Conservation (phyloP, 352 stramenopile genomes). For the Phytophthora megakarya region DNA sequence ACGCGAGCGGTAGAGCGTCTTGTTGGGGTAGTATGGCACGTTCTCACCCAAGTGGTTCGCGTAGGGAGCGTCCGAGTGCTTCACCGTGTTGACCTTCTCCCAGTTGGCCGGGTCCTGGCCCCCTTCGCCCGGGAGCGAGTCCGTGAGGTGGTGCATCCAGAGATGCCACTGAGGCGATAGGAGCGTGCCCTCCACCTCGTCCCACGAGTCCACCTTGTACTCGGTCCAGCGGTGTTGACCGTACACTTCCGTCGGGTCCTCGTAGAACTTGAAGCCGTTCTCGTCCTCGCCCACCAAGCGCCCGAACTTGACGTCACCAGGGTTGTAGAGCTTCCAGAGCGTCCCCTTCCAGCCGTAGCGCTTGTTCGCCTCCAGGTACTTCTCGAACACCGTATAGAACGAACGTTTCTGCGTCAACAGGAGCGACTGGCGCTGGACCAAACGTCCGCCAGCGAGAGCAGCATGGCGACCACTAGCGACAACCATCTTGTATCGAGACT, state of each 20-base stretch:
- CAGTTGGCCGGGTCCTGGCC: slow-evolving; percentile 77
- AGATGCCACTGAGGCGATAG: slow-evolving; percentile 86
- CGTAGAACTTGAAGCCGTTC: slow-evolving; percentile 89
- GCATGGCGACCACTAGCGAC: slow-evolving; percentile 31
- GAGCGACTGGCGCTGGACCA: slow-evolving; percentile 25
- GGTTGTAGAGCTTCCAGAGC: slow-evolving; percentile 91
- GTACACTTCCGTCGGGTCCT: slow-evolving; percentile 78
- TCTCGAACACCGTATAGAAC: slow-evolving; percentile 80
- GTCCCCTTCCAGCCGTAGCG: slow-evolving; percentile 80
- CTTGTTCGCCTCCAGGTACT: slow-evolving; percentile 83
- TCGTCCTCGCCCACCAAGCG: slow-evolving; percentile 80
- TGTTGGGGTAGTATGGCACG: slow-evolving; percentile 78
- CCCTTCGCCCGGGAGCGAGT: slow-evolving; percentile 60
- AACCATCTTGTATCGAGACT: slow-evolving; percentile 19
- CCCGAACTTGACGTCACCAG: slow-evolving; percentile 88
- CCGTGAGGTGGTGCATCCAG: slow-evolving; percentile 85
- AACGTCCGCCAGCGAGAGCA: slow-evolving; percentile 43
- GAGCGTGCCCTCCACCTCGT: slow-evolving; percentile 79
- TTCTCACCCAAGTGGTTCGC: slow-evolving; percentile 64
- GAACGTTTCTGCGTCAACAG: slow-evolving; percentile 57
- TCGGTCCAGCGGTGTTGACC: slow-evolving; percentile 86
- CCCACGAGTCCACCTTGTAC: slow-evolving; percentile 77
- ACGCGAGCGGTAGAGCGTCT: slow-evolving; percentile 75
- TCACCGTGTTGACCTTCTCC: slow-evolving; percentile 61
- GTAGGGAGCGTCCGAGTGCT: slow-evolving; percentile 70